phyloP scores from a whole-genome alignment of 768 basidiomycete species.

The Pisolithus orientalis region DNA sequence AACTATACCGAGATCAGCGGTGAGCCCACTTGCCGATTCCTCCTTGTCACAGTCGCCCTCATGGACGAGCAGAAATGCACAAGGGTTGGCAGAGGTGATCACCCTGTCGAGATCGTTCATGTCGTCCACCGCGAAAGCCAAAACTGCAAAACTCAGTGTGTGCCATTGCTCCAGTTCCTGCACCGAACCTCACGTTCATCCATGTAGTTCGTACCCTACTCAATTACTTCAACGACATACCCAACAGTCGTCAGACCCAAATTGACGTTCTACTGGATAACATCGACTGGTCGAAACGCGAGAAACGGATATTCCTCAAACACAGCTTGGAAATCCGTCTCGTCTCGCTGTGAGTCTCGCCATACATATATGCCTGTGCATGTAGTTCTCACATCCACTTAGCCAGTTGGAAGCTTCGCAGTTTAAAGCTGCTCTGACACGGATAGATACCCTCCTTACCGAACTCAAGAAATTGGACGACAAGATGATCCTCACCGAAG shows the following conservation, averaged over 20 bases:
- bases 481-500: constrained; percentile 94
- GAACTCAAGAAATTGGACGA: constrained; percentile 94
- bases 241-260: constrained; percentile 67
- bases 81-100: constrained; percentile 82
- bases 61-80: constrained; percentile 56
- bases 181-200: not conserved
- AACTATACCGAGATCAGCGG: constrained; percentile 83
- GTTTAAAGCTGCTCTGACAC: too few relatives aligned
- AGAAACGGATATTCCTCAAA: constrained; percentile 94
- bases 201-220: constrained; percentile 83
- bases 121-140: constrained; percentile 92
- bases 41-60: too few relatives aligned
- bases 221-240: constrained; percentile 79
- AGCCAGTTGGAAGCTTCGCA: too few relatives aligned
- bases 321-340: constrained; percentile 90
- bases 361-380: too few relatives aligned
- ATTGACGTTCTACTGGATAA: constrained; percentile 85
- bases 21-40: too few relatives aligned
- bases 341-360: too few relatives aligned
- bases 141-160: constrained; percentile 90
- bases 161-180: not conserved
- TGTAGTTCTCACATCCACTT: too few relatives aligned
- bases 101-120: constrained; percentile 80
- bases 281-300: constrained; percentile 84
- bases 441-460: constrained; percentile 80